These are phyloP conservation scores for Boehmeria nivea DNA, from an alignment of 306 rosid genomes.

Conservation along the genomic window DNA sequence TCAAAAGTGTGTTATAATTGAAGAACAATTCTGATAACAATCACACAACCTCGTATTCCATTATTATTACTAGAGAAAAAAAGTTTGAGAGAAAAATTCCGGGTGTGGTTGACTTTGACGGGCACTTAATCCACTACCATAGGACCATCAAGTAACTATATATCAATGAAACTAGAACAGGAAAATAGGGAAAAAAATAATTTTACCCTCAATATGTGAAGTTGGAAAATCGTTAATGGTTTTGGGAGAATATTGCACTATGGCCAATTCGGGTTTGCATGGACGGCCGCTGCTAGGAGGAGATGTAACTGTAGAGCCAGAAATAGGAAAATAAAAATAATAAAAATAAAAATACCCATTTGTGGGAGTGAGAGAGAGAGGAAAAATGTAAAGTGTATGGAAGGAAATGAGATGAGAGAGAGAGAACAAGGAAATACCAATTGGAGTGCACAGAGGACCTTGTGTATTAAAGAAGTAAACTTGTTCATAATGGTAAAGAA, in stretches of 20 bases:
- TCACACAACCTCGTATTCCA: too few species aligned
- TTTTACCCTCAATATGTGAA: conserved; percentile 48
- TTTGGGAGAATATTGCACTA: conserved; percentile 68
- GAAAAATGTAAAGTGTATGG: not conserved
- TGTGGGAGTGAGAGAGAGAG: too few species aligned
- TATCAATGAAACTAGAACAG: too few species aligned
- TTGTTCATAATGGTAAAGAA: conserved; percentile 85
- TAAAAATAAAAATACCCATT: too few species aligned
- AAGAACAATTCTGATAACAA: too few species aligned
- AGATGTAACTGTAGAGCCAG: conserved; percentile 36
- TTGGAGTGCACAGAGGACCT: conserved; percentile 55
- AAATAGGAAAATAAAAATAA: not conserved
- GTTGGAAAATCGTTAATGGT: conserved; percentile 21
- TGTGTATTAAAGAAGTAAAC: conserved; percentile 62
- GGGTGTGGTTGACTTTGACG: conserved; percentile 7
- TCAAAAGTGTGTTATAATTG: too few species aligned
- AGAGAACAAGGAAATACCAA: conserved; percentile 31
- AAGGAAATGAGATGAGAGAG: not conserved
- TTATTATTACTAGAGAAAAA: too few species aligned
- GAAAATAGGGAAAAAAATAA: not conserved
- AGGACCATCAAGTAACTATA: not conserved
- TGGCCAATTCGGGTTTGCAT: conserved; percentile 59
- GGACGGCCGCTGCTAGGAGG: conserved; percentile 39
- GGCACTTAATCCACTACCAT: conserved; percentile 2
- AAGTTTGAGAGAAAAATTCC: too few species aligned